Percentiles rank a stretch among this genome's conserved stretches.
Evolutionary conservation across 768 basidiomycete species (phyloP).

Genomic region (Tylopilus vinaceipallidus): DNA sequence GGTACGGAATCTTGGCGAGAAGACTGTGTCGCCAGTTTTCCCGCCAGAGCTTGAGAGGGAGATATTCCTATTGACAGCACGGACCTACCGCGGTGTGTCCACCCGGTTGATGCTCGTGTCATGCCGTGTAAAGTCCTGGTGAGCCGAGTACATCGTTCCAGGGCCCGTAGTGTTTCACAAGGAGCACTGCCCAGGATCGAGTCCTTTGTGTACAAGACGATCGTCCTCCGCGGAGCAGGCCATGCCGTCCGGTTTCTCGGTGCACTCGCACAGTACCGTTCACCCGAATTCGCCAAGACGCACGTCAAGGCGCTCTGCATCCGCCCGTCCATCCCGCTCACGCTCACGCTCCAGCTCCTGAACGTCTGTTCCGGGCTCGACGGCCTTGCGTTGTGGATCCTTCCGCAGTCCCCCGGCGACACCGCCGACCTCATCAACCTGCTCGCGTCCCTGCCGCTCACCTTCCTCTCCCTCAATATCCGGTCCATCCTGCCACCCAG

Average conservation of each 20-base stretch:
- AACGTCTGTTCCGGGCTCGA: slow-evolving; percentile 9
- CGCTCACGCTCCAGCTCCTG: slow-evolving; percentile 4
- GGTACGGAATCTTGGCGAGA: background rate
- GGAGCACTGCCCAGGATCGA: slow-evolving; percentile 16
- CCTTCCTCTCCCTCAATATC: slow-evolving; percentile 17
- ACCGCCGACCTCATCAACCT: background rate
- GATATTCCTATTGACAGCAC: slow-evolving; percentile 17
- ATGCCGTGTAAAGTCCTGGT: slow-evolving; percentile 18
- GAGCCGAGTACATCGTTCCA: background rate
- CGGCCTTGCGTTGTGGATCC: slow-evolving; percentile 19
- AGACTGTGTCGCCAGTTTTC: slow-evolving; percentile 6
- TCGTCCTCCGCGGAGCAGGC: slow-evolving; percentile 7
- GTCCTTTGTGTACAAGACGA: slow-evolving; percentile 18
- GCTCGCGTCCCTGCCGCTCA: slow-evolving; percentile 13
- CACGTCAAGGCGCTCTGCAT: slow-evolving; percentile 19
- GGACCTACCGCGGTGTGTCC: slow-evolving; percentile 5
- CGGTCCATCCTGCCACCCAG: background rate
- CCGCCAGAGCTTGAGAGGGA: slow-evolving; percentile 21
- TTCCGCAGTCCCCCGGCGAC: slow-evolving; percentile 1
- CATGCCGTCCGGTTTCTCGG: slow-evolving; percentile 13
- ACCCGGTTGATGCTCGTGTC: slow-evolving; percentile 18
- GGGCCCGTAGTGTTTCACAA: background rate
- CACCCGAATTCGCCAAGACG: slow-evolving; percentile 6
- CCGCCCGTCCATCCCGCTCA: slow-evolving; percentile 9
- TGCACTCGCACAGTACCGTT: slow-evolving; percentile 1